Evolutionary conservation across 192 early-diverging fungal genomes (phyloP), one percentile per base, ranked within the genome.

Genomic region (Funneliformis geosporum): DNA sequence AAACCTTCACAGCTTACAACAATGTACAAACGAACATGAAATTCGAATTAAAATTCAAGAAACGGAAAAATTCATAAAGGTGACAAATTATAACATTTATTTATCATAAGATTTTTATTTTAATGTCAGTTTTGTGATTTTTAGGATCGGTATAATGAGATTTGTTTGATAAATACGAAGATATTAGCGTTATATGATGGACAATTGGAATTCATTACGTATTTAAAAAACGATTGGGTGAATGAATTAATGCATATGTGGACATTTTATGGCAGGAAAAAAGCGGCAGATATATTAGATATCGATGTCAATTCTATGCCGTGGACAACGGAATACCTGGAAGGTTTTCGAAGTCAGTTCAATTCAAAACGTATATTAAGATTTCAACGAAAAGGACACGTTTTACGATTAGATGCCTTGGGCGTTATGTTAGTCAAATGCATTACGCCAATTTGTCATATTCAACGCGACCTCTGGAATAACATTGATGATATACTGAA

Each of bases 151-250:
- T 39, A 69, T 69, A 8, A 33, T 40, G 39, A 42, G n/a, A 18
- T 6, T 40, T 28, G 7, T 42, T n/a, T 8, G 21, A 42, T n/a
- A 18, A 18, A 69, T 43, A 5, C 27, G 18, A 69, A 21, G 18
- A 69, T 69, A 8, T 69, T 69, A 40, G 28, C 39, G 18, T 69
- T 69, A 69, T 69, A 40, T 69, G 38, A 69, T 69, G 67, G 67
- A n/a, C 40, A 69, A 42, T 42, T 33, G 16, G 67, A 69, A 39
- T 40, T 69, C 21, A 40, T 69, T n/a, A 69, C 40, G 9, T 69
- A 40, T 69, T 42, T 69, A 40, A 38, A 21, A 40, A 43, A 33
- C 5, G 38, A 69, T 40, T 69, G 67, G 67, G 21, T 69, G 4
- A 69, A 69, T 43, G 39, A 42, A 21, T 64, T 64, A 10, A n/a